phyloP scores from a whole-genome alignment of 164 flowering plant species.

The Chimonanthus salicifolius region DNA sequence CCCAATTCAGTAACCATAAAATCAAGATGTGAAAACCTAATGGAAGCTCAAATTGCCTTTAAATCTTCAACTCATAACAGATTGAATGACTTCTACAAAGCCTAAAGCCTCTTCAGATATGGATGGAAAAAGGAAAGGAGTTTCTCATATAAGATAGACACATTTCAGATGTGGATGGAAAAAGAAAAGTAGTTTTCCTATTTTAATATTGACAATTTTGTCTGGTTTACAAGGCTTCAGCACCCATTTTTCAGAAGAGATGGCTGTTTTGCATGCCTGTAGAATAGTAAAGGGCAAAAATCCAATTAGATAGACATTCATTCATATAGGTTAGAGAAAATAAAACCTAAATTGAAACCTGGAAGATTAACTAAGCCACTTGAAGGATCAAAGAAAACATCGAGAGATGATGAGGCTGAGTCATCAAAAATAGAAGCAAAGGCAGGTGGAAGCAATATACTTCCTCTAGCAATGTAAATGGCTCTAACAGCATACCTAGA shows the following conservation, averaged over 20 bases:
- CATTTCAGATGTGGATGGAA: no score
- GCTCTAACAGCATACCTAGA: constrained; percentile 94
- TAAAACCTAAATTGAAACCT: constrained; percentile 78
- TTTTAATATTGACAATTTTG: neutral
- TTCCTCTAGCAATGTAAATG: constrained; percentile 92
- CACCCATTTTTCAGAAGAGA: neutral
- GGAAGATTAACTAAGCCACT: constrained; percentile 62
- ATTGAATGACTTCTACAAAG: neutral
- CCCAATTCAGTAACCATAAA: neutral
- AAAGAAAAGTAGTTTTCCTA: no score
- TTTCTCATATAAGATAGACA: no score
- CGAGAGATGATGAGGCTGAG: constrained; percentile 91
- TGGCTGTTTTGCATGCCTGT: neutral
- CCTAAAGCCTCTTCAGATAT: neutral
- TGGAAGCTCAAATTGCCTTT: neutral
- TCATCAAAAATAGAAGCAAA: constrained; percentile 96
- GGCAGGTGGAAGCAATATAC: constrained; percentile 86
- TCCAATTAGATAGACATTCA: neutral
- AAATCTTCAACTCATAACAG: neutral
- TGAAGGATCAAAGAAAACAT: constrained; percentile 94
- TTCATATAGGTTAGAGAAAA: constrained; percentile 1
- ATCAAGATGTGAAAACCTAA: neutral
- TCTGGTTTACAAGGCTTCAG: neutral
- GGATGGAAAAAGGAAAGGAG: neutral
- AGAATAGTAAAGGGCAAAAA: neutral